Base-by-base conservation (phyloP, 305 asterid species). In the Rubia peregrina region DNA sequence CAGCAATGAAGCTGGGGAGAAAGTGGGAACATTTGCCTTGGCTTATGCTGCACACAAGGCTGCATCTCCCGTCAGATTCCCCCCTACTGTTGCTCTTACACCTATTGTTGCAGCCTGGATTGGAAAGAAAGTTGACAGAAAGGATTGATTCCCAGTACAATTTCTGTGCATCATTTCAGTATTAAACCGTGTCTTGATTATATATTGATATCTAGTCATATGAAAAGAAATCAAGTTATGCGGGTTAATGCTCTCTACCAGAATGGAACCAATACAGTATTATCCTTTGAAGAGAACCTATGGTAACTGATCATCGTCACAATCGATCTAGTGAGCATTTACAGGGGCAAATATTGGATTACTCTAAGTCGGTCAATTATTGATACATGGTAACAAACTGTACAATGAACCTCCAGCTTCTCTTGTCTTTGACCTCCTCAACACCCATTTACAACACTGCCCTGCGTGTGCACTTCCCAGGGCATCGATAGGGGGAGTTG, bases 41-140 rank as follows among this genome's bases (percentile, higher is more conserved):
- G 99, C 99, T 10, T 94, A 94, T 72, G 99, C 99, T 7, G 99
- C 98, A 13, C 99, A 94, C 78, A 94, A 94, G 82, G 99, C 99
- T 43, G 98, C 98, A 46, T 94, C 98, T 14, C 99, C 99, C 1
- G 91, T 94, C 70, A 84, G 97, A 70, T 94, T 94, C 64, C 99
- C 99, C 3, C 99, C 99, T 5, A 94, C 98, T 8, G 98, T 91
- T 43, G 99, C 99, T 68, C 93, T 94, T 68, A 91, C 98, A 5
- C 98, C 98, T 16, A 71, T 89, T 30, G 98, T 94, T 77, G 98
- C 98, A 69, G 60, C 83, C 81, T 94, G 97, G 98, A 91, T 94
- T 63, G 95, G 98, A 17, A 91, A 86, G 88, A 94, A 85, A 79
- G 94, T 76, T 67, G 97, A 91, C 72, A 77, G 79, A 72, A 87